Evolutionary conservation across 192 early-diverging fungal genomes (phyloP), one percentile per base, ranked within the genome.

Genomic region (Rhizophagus sp.): DNA sequence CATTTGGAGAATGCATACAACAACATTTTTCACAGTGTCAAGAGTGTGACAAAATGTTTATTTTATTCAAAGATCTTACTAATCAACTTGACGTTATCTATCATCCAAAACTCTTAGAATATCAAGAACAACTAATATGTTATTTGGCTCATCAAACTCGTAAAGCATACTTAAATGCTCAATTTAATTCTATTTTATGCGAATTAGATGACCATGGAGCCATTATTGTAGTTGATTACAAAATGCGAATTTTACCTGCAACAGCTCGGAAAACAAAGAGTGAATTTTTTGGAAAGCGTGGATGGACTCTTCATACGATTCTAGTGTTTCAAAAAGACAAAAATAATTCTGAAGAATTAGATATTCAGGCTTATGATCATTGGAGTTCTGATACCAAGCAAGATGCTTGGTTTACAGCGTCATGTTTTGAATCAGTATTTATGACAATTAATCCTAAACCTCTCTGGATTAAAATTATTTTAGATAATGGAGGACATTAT

Each of bases 161-260:
- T 25, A 64, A 64, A 11, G n/a, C 25, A 7, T 64, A 64, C n/a
- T n/a, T 50, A 13, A 13, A 64, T 64, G 22, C 10, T 24, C 68
- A 70, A 44, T 70, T 70, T 47, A 70, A 44, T 70, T 47, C 41
- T 70, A 70, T 6, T 0, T 44, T 70, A 44, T 1, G 39, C 3
- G 41, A 70, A n/a, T 39, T 70, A 44, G 39, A 70, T 70, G n/a
- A 24, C n/a, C 0, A 47, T 44, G 19, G 41, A 2, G 41, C 68
- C 8, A 24, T 70, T 44, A 44, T 70, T 6, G 34, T 70, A 4
- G 19, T 70, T 44, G 39, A 70, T 47, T 70, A 70, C 19, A 70
- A 70, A 70, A 70, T 70, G 68, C 1, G 68, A 70, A 70, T 70
- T 47, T 44, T 70, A 44, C 68, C 39, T 24, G 22, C 17, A 70